A percentile compares a stretch with the other conserved stretches of the same genome.
phyloP scores from a whole-genome alignment of 2,329 filamentous ascomycete species.

The Alternaria sp. region DNA sequence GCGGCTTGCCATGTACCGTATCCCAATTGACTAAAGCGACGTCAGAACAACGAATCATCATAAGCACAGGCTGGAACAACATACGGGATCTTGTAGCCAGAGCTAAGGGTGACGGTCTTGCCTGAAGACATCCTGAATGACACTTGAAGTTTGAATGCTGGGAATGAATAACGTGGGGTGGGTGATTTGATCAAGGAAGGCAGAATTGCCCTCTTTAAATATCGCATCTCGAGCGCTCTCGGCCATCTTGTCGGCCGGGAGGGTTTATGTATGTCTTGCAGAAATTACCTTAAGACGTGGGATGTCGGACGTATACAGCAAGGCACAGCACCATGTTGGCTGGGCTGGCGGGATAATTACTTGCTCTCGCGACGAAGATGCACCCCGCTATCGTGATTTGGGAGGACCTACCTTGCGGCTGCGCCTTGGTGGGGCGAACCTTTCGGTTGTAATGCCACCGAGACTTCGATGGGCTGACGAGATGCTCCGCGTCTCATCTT shows the following conservation, averaged over 20 bases:
- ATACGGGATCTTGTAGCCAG: slow-evolving; percentile 55
- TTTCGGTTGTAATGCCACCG: not conserved
- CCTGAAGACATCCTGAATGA: slow-evolving; percentile 42
- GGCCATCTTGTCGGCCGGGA: slow-evolving; percentile 1
- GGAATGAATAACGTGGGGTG: not conserved
- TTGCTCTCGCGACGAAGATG: slow-evolving; percentile 23
- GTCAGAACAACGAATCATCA: not conserved
- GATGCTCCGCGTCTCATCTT: not conserved
- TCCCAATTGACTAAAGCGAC: slow-evolving; percentile 52
- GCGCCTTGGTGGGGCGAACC: not conserved
- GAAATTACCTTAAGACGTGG: slow-evolving; percentile 22
- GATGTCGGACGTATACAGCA: slow-evolving; percentile 16
- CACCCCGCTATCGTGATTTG: slow-evolving; percentile 31
- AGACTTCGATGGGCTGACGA: not conserved
- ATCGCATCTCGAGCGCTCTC: slow-evolving; percentile 6
- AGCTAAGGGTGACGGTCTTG: slow-evolving; percentile 43
- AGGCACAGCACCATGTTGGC: slow-evolving; percentile 23
- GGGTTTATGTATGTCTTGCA: slow-evolving; percentile 8
- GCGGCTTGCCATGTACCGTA: slow-evolving; percentile 46
- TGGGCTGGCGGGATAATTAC: slow-evolving; percentile 32
- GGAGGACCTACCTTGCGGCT: not conserved
- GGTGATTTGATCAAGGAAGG: slow-evolving; percentile 1
- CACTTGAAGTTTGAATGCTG: not conserved
- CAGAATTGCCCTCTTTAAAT: slow-evolving; percentile 21
- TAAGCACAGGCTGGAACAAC: slow-evolving; percentile 46